Evolutionary conservation across 148 eudicot species (phyloP), one percentile per base, ranked within the genome.

Genomic region (Camellia sinensis): DNA sequence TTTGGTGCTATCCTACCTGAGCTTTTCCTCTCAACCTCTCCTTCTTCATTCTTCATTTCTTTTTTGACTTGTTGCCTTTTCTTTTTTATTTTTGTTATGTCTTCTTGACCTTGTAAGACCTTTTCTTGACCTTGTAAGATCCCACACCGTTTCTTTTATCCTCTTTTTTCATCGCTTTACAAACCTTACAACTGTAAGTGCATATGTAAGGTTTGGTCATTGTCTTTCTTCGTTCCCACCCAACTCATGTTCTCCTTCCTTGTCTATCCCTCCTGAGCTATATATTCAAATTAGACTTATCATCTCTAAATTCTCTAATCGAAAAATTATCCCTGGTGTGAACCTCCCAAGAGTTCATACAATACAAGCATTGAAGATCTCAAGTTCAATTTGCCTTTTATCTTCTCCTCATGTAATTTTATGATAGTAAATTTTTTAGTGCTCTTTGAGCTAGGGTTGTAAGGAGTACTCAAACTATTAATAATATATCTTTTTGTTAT

Each of bases 241-340:
- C 85, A 79, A 85, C 85, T 83, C 84, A 56, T n/a, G 9, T 85
- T 85, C 86, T 87, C 90, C 83, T 87, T 87, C 87, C 89, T 87
- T 87, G 92, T 89, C 90, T 89, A 87, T 89, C 92, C 92, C 92
- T 89, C 85, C 85, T 84, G 92, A 89, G 92, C 92, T 89, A 63
- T 83, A 80, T 57, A 57, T 80, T 82, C 50, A 44, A 73, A 78
- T 72, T 74, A 11, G 17, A 37, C 4, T 66, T 66, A 11, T 11
- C 37, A 3, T 2, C 9, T n/a, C 10, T 21, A 6, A 19, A 21
- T 63, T 19, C 2, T n/a, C 2, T 62, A n/a, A 3, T 56, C 1
- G 13, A 4, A 19, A 7, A 19, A 19, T 19, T 63, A 21, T 14
- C 4, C 19, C 10, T 21, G 1, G 0, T 63, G 3, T 7, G 12